These are phyloP conservation scores for Kluyveromyces wickerhamii DNA, from an alignment of 805 yeast genomes.

Conservation along the genomic window DNA sequence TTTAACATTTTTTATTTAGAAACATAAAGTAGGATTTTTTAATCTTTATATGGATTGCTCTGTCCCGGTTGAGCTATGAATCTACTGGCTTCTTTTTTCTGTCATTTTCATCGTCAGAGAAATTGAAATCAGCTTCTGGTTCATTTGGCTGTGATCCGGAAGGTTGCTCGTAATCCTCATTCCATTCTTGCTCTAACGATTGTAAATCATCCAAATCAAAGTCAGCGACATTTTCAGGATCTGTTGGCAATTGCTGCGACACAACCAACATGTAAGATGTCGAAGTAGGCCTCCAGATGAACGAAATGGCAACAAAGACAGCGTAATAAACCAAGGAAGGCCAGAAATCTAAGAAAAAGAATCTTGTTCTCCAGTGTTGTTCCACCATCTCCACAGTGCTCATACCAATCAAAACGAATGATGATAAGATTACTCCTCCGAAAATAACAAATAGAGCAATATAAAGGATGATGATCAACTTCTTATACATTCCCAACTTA, in stretches of 20 bases:
- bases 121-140: slow-evolving; percentile 22
- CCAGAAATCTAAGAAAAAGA: slow-evolving; percentile 89
- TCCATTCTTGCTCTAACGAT: slow-evolving; percentile 31
- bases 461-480: slow-evolving; percentile 65
- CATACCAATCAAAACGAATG: slow-evolving; percentile 65
- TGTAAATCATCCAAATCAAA: slow-evolving; percentile 53
- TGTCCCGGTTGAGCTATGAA: too few relatives aligned
- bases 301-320: slow-evolving; percentile 75
- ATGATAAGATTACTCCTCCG: slow-evolving; percentile 61
- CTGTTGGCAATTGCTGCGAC: slow-evolving; percentile 85
- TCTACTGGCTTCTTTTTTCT: slow-evolving; percentile 1
- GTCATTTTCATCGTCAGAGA: slow-evolving; percentile 25
- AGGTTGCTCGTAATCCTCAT: slow-evolving; percentile 31
- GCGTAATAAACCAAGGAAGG: slow-evolving; percentile 81
- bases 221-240: slow-evolving; percentile 60
- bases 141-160: slow-evolving; percentile 5
- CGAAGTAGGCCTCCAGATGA: slow-evolving; percentile 97
- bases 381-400: slow-evolving; percentile 71
- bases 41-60: too few relatives aligned
- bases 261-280: slow-evolving; percentile 92
- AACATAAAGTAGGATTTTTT: too few relatives aligned
- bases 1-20: too few relatives aligned
- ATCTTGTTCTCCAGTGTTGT: slow-evolving; percentile 85
- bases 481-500: slow-evolving; percentile 79
- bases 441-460: slow-evolving; percentile 62